A percentile compares a stretch with the other conserved stretches of the same genome.
Conservation (phyloP, 176 grass and related monocot genomes). For the Rhipidocladum racemiflorum region DNA sequence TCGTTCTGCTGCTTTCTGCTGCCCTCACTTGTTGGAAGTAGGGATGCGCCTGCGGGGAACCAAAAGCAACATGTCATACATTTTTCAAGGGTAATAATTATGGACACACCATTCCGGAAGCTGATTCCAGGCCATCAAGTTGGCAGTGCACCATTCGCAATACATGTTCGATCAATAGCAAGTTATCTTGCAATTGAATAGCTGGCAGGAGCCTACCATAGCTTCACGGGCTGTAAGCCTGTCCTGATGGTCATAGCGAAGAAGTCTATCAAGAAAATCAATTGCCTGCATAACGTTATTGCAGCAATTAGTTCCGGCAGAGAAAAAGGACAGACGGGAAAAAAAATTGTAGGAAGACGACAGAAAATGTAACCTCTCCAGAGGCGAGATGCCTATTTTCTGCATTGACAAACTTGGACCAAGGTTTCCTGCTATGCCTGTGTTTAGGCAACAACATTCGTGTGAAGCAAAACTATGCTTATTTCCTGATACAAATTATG, state of each 20-base stretch:
- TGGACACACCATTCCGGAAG: neutral
- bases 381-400: constrained; percentile 77
- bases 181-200: neutral
- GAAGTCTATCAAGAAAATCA: constrained; percentile 86
- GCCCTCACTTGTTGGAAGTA: constrained; percentile 70
- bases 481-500: neutral
- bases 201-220: constrained; percentile 48
- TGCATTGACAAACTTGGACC: constrained; percentile 67
- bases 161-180: neutral
- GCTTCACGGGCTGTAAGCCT: constrained; percentile 78
- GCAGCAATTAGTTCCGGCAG: neutral
- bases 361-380: constrained; percentile 49
- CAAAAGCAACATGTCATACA: neutral
- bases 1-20: constrained; percentile 63
- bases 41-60: constrained; percentile 50
- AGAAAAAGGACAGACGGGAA: neutral
- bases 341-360: neutral
- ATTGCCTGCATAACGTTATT: constrained; percentile 49
- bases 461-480: neutral
- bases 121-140: neutral
- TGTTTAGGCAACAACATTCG: neutral
- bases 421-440: constrained; percentile 69
- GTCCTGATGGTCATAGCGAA: constrained; percentile 80
- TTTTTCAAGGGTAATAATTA: neutral
- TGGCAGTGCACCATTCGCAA: neutral